Evolutionary conservation across 441 rosid genomes (phyloP), one percentile per base, ranked within the genome.

Genomic region (Capsella rubella): DNA sequence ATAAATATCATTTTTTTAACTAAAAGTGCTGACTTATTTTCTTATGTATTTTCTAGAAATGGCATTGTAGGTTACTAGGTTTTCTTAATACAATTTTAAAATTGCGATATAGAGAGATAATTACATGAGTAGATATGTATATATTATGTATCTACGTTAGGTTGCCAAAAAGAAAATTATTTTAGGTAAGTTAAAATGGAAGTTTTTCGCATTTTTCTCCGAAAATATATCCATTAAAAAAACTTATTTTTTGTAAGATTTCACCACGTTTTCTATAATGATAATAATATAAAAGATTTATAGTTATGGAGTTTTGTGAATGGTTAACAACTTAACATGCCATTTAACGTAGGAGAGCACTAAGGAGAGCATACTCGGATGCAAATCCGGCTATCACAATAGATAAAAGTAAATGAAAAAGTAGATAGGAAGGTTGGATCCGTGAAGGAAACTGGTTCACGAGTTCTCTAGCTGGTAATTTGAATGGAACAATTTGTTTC

Each of bases 401-500:
- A 51, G 28, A 39, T 21, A n/a, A 14, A 35, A 3, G 52, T 14
- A 25, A 47, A 37, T 10, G n/a, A 15, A 10, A 35, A 37, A 18
- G 9, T 58, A 37, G 1, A 37, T 15, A 11, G 21, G 50, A 71
- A 60, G 40, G 54, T 53, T 72, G 29, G 57, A 35, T 21, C 35
- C 70, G 21, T 10, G 47, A 45, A 64, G 39, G 31, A 50, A 49
- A 16, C 5, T 60, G n/a, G 31, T 34, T 67, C 21, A 67, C 21
- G 73, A 18, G 27, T 75, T 59, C 32, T 75, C 29, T 21, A 1
- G 25, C 25, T 75, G 27, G 58, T 68, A 61, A 45, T 55, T 63
- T 69, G 64, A 54, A 75, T 52, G 64, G 69, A 74, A 67, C 74
- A 52, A 21, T 59, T 18, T 50, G 37, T 66, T 60, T 64, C 45